phyloP scores from a whole-genome alignment of 2,329 filamentous ascomycete species.

The Calonectria ilicicola region DNA sequence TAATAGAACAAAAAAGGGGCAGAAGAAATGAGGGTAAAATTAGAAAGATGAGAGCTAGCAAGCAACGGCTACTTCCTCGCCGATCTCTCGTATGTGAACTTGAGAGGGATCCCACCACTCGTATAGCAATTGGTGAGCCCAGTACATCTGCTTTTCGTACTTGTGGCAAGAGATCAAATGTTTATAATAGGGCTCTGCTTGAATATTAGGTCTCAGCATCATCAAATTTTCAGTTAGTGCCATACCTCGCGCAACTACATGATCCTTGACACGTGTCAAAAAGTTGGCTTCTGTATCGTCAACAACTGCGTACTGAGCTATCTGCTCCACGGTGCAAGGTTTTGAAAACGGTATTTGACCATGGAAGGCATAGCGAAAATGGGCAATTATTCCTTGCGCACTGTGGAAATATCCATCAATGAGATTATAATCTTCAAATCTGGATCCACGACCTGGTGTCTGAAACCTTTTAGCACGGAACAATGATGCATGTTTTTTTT shows the following conservation, averaged over 20 bases:
- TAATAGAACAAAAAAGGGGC: background rate
- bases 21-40: background rate
- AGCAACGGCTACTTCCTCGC: background rate
- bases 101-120: background rate
- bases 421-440: background rate
- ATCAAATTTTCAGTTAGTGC: background rate
- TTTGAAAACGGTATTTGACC: background rate
- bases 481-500: background rate
- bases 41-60: background rate
- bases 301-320: background rate
- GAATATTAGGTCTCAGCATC: background rate
- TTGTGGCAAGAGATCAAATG: background rate
- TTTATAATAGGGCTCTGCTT: background rate
- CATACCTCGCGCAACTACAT: background rate
- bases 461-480: background rate
- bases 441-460: background rate
- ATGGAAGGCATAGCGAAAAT: background rate
- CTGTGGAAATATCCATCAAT: background rate
- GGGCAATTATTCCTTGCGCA: background rate
- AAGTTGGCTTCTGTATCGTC: background rate
- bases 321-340: background rate
- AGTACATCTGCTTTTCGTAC: background rate
- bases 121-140: background rate
- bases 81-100: background rate
- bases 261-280: background rate